These are phyloP conservation scores for Fusarium sp. DNA, from an alignment of 2,329 filamentous ascomycete genomes.

Conservation along the genomic window DNA sequence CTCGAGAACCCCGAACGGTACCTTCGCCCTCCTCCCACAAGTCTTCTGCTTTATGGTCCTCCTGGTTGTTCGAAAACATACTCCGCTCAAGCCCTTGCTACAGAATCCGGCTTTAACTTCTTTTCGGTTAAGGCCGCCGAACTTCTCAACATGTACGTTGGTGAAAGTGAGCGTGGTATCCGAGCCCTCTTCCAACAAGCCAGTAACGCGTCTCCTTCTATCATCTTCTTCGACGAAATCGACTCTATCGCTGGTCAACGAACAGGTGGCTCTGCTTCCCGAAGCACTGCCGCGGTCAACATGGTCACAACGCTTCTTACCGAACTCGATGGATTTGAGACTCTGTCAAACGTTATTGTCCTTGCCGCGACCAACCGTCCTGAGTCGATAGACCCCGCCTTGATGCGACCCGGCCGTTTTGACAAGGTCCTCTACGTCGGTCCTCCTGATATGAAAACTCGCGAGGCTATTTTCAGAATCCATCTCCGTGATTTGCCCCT, in stretches of 20 bases:
- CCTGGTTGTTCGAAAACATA: constrained; percentile 96
- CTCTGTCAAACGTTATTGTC: constrained; percentile 84
- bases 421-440: constrained; percentile 88
- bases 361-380: constrained; percentile 94
- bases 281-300: constrained; percentile 71
- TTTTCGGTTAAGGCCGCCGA: constrained; percentile 94
- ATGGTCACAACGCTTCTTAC: constrained; percentile 90
- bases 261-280: constrained; percentile 55
- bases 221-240: constrained; percentile 98
- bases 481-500: constrained; percentile 72
- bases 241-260: constrained; percentile 79
- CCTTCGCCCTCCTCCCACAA: constrained; percentile 75
- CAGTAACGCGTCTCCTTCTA: constrained; percentile 85
- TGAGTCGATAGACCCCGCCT: constrained; percentile 84
- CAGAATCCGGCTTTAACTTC: constrained; percentile 92
- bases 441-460: constrained; percentile 78
- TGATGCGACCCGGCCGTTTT: constrained; percentile 87
- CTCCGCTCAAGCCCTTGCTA: constrained; percentile 89
- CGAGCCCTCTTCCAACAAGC: constrained; percentile 89
- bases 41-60: constrained; percentile 89
- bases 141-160: constrained; percentile 96
- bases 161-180: constrained; percentile 89
- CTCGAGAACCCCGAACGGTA: constrained; percentile 54
- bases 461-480: constrained; percentile 80
- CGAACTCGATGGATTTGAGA: constrained; percentile 95